Conservation (phyloP, 768 basidiomycete genomes). For the Serendipita sp. region DNA sequence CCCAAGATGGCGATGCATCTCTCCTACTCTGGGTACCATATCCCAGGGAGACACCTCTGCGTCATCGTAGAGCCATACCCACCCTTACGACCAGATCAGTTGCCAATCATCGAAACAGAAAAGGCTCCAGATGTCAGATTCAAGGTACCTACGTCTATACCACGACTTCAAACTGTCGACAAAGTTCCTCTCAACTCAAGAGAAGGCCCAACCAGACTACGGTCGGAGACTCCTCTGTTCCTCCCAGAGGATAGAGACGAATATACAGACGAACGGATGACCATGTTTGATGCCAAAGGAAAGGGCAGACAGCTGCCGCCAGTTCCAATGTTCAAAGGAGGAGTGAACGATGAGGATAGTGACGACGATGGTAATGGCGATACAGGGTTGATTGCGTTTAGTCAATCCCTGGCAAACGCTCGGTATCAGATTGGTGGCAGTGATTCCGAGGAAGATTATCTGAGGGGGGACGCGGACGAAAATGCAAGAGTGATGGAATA, state of each 20-base stretch:
- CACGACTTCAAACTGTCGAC: slow-evolving; percentile 13
- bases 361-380: slow-evolving; percentile 21
- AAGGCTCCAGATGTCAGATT: slow-evolving; percentile 18
- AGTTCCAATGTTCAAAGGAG: slow-evolving; percentile 28
- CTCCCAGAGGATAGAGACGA: slow-evolving; percentile 36
- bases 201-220: slow-evolving; percentile 13
- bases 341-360: slow-evolving; percentile 14
- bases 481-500: not conserved
- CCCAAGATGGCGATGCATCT: slow-evolving; percentile 54
- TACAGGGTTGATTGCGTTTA: slow-evolving; percentile 52
- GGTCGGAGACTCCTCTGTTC: slow-evolving; percentile 52
- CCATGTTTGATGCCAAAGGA: not conserved
- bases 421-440: not conserved
- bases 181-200: slow-evolving; percentile 9
- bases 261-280: slow-evolving; percentile 16
- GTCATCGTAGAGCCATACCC: slow-evolving; percentile 76
- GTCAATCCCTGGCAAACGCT: slow-evolving; percentile 34
- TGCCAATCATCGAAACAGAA: slow-evolving; percentile 20
- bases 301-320: slow-evolving; percentile 19
- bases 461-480: slow-evolving; percentile 3
- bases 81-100: slow-evolving; percentile 22
- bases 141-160: slow-evolving; percentile 21
- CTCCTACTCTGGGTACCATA: slow-evolving; percentile 51
- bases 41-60: slow-evolving; percentile 58
- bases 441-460: not conserved